Percentiles rank a stretch among this genome's conserved stretches.
phyloP scores from a whole-genome alignment of 768 basidiomycete genomes.

The Leccinum obscurum region DNA sequence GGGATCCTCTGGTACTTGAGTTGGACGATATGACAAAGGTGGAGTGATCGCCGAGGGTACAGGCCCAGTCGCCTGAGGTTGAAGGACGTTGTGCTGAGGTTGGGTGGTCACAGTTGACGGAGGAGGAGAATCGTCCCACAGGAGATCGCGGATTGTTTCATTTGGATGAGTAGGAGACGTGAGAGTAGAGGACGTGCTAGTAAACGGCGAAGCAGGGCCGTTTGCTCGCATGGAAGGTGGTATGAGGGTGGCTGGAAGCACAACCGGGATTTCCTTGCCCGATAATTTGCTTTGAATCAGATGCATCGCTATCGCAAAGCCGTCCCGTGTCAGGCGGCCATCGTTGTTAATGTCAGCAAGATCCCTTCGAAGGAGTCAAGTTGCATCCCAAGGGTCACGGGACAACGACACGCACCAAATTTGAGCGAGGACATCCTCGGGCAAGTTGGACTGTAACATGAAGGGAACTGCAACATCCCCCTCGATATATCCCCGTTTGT shows the following conservation, averaged over 20 bases:
- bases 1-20: constrained; percentile 43
- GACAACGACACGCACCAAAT: constrained; percentile 67
- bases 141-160: constrained; percentile 44
- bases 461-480: constrained; percentile 95
- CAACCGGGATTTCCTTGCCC: constrained; percentile 72
- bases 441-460: constrained; percentile 86
- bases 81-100: constrained; percentile 24
- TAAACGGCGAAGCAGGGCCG: constrained; percentile 37
- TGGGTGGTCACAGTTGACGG: constrained; percentile 40
- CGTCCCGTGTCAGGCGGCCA: constrained; percentile 83
- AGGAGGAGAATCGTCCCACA: constrained; percentile 56
- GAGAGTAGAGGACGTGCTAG: constrained; percentile 36
- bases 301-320: constrained; percentile 95
- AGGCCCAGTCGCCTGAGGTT: constrained; percentile 41
- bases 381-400: not conserved
- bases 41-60: constrained; percentile 30
- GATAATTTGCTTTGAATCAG: constrained; percentile 84
- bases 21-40: constrained; percentile 25
- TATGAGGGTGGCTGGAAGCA: constrained; percentile 71
- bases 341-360: constrained; percentile 87
- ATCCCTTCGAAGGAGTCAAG: constrained; percentile 60
- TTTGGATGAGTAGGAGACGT: constrained; percentile 34
- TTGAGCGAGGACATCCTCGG: constrained; percentile 81
- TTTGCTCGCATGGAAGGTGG: constrained; percentile 76
- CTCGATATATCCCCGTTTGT: constrained; percentile 78